Evolutionary conservation across 2,329 filamentous ascomycete species (phyloP).

Genomic region (Myrmaecium sp.): DNA sequence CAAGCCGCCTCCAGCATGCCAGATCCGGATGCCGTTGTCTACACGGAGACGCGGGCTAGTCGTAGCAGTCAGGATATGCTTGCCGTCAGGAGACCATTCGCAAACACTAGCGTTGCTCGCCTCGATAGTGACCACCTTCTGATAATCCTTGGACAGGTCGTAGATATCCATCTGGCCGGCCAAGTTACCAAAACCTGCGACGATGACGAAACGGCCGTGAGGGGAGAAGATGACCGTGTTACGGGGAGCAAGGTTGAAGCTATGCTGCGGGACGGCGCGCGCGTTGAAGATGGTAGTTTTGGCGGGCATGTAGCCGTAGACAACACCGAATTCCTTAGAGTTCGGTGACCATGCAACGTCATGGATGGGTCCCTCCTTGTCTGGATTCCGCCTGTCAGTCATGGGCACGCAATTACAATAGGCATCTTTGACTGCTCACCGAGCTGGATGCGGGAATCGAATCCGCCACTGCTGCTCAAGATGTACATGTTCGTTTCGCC

Average conservation of each 20-base stretch:
- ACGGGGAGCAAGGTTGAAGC: slow-evolving; percentile 70
- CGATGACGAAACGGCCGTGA: slow-evolving; percentile 77
- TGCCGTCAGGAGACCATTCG: slow-evolving; percentile 92
- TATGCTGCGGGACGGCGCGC: slow-evolving; percentile 65
- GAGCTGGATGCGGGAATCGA: slow-evolving; percentile 79
- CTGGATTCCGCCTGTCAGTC: slow-evolving; percentile 22
- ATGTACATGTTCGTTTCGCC: slow-evolving; percentile 96
- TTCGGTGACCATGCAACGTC: slow-evolving; percentile 98
- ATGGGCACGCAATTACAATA: background rate
- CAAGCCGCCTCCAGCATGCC: slow-evolving; percentile 73
- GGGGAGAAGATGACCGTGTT: slow-evolving; percentile 95
- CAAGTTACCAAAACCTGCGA: slow-evolving; percentile 93
- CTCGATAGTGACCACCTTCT: slow-evolving; percentile 85
- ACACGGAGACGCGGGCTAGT: slow-evolving; percentile 89
- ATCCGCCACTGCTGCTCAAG: slow-evolving; percentile 75
- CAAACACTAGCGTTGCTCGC: slow-evolving; percentile 92
- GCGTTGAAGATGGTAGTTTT: slow-evolving; percentile 97
- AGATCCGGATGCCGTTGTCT: slow-evolving; percentile 90
- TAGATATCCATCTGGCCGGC: slow-evolving; percentile 97
- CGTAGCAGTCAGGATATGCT: slow-evolving; percentile 92
- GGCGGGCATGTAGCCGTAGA: slow-evolving; percentile 98
- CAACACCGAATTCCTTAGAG: slow-evolving; percentile 91
- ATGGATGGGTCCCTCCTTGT: slow-evolving; percentile 96
- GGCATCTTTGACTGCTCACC: slow-evolving; percentile 23
- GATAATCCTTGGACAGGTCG: slow-evolving; percentile 84